A percentile compares a stretch with the other conserved stretches of the same genome.
These are phyloP conservation scores for Pezicula radicicola DNA, from an alignment of 2,329 filamentous ascomycete species.

Conservation along the genomic window DNA sequence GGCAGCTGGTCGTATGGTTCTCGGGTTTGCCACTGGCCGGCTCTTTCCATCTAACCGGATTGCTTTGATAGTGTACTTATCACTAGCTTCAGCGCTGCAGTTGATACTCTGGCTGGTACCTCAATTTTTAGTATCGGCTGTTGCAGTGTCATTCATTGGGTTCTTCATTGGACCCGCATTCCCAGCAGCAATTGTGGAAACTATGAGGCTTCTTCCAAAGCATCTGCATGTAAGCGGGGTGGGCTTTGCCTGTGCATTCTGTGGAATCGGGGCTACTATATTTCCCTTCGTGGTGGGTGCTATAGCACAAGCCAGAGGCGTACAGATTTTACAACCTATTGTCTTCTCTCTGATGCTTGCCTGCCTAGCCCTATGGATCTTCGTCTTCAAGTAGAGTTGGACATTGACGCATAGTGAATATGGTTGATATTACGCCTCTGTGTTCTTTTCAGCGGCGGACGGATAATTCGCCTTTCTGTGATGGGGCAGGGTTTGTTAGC, in stretches of 20 bases:
- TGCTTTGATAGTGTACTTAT: conserved; percentile 49
- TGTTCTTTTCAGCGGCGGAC: no score
- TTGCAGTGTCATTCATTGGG: conserved; percentile 69
- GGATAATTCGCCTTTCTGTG: no score
- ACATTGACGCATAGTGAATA: no score
- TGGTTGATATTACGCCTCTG: no score
- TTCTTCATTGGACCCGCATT: conserved; percentile 82
- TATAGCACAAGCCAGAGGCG: conserved; percentile 57
- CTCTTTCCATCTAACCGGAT: conserved; percentile 51
- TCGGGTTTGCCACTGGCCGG: conserved; percentile 75
- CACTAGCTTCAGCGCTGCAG: conserved; percentile 60
- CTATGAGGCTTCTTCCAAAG: conserved; percentile 70
- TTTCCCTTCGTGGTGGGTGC: conserved; percentile 66
- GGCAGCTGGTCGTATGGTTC: conserved; percentile 67
- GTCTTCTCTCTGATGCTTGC: conserved; percentile 44
- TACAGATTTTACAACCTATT: conserved; percentile 55
- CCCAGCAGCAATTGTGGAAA: conserved; percentile 69
- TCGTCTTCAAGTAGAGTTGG: background rate
- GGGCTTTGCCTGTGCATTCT: conserved; percentile 77
- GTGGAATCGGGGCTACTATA: conserved; percentile 64
- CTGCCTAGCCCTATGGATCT: background rate
- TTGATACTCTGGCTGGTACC: conserved; percentile 81
- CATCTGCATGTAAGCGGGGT: conserved; percentile 75
- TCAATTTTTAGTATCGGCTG: conserved; percentile 68
- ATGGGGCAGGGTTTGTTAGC: no score